Conservation (phyloP, 176 grass and related monocot genomes). For the Thinopyrum elongatum region DNA sequence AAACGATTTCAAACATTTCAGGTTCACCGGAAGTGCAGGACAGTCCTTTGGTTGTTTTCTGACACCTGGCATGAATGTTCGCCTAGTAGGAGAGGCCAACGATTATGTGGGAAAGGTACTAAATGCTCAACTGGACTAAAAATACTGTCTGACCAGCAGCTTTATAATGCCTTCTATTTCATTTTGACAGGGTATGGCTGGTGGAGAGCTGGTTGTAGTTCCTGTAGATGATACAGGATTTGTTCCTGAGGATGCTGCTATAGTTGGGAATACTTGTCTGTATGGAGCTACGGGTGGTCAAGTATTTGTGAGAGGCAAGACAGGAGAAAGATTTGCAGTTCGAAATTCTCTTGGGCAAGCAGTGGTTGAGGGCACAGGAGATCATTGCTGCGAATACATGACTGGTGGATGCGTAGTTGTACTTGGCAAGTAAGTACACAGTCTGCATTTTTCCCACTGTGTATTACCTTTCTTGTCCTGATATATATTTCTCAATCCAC, state of each 20-base stretch:
- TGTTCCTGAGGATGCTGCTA: constrained; percentile 88
- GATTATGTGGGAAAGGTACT: constrained; percentile 99
- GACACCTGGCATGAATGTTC: constrained; percentile 97
- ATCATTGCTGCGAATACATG: constrained; percentile 99
- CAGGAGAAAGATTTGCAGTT: constrained; percentile 97
- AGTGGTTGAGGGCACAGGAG: constrained; percentile 98
- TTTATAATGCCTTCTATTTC: constrained; percentile 7
- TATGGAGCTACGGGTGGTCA: constrained; percentile 99
- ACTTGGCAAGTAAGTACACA: constrained; percentile 88
- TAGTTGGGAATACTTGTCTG: constrained; percentile 98
- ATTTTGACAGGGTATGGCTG: constrained; percentile 82
- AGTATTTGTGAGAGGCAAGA: constrained; percentile 93
- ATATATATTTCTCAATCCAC: constrained; percentile 36
- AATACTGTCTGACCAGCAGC: neutral
- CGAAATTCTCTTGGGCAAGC: constrained; percentile 95
- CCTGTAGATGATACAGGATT: constrained; percentile 88
- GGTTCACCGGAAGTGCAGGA: constrained; percentile 96
- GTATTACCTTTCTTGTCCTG: constrained; percentile 12
- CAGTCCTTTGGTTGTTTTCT: constrained; percentile 98
- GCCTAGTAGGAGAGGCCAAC: constrained; percentile 86
- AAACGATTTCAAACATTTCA: constrained; percentile 41
- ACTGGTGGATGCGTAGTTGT: constrained; percentile 98
- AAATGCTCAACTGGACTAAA: neutral
- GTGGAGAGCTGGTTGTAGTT: constrained; percentile 91
- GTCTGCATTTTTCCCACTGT: neutral